phyloP scores from a whole-genome alignment of 306 rosid species.

The Carpinus viminea region DNA sequence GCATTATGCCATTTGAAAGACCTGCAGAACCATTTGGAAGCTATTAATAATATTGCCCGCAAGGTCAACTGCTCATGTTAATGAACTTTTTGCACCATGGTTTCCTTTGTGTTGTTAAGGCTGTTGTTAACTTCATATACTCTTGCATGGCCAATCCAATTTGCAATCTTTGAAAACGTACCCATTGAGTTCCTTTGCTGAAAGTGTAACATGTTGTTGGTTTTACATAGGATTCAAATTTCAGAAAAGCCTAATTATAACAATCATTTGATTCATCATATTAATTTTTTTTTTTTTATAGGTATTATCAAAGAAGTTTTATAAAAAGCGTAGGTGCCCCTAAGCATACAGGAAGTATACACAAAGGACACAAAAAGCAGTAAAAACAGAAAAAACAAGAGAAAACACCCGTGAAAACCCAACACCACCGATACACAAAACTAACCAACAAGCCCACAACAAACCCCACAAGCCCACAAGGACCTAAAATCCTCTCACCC shows the following conservation, averaged over 20 bases:
- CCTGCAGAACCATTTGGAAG: conserved; percentile 83
- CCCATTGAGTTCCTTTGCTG: background rate
- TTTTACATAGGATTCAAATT: background rate
- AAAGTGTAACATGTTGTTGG: conserved; percentile 13
- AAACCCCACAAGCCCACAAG: no score
- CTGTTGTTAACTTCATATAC: conserved; percentile 27
- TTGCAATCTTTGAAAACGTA: conserved; percentile 10
- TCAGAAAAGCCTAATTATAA: background rate
- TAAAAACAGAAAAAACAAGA: no score
- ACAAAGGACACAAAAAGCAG: no score
- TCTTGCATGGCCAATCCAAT: conserved; percentile 19
- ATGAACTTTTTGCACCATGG: conserved; percentile 23
- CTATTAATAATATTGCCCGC: conserved; percentile 75
- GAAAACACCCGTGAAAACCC: no score
- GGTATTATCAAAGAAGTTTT: no score
- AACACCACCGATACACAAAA: no score
- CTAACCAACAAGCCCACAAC: no score
- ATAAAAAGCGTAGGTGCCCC: no score
- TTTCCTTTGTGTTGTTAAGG: conserved; percentile 33
- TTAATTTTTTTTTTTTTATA: no score
- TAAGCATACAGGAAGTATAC: no score
- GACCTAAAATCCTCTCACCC: no score
- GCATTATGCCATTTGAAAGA: conserved; percentile 74
- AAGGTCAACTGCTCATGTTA: conserved; percentile 59
- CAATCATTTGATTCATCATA: conserved; percentile 1